A percentile compares a stretch with the other conserved stretches of the same genome.
These are phyloP conservation scores for Lactuca saligna DNA, from an alignment of 129 eudicot genomes.

Conservation along the genomic window DNA sequence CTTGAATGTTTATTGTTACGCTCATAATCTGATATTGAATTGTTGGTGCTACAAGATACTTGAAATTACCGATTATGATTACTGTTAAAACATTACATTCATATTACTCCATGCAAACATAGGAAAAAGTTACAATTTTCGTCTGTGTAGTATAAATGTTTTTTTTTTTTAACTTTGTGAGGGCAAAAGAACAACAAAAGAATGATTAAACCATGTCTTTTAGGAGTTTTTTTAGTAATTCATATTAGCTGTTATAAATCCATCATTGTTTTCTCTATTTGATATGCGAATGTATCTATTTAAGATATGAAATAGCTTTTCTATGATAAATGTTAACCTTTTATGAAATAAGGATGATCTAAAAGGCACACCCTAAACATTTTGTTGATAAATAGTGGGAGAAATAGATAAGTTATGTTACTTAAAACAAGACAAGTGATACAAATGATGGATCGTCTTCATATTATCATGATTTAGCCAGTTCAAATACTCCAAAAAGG, in stretches of 20 bases:
- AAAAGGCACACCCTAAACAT: not conserved
- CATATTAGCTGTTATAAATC: not conserved
- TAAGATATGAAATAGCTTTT: not conserved
- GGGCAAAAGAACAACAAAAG: too few relatives aligned
- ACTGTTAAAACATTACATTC: too few relatives aligned
- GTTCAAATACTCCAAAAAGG: conserved; percentile 46
- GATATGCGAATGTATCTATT: not conserved
- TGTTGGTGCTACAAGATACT: too few relatives aligned
- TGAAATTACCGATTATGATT: too few relatives aligned
- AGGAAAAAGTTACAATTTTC: too few relatives aligned
- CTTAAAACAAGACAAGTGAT: conserved; percentile 36
- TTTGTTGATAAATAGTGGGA: conserved; percentile 81
- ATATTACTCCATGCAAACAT: too few relatives aligned
- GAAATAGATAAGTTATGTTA: conserved; percentile 68
- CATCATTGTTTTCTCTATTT: conserved; percentile 14
- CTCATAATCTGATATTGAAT: too few relatives aligned
- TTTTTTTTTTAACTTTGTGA: too few relatives aligned
- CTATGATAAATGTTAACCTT: conserved; percentile 6
- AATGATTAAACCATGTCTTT: not conserved
- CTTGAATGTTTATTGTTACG: too few relatives aligned
- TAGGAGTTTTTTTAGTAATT: not conserved
- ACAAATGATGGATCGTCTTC: conserved; percentile 61
- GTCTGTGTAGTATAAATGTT: too few relatives aligned
- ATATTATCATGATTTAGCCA: conserved; percentile 41
- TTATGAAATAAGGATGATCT: conserved; percentile 4